phyloP scores from a whole-genome alignment of 1,139 yeast species.

The Suhomyces chickasaworum region DNA sequence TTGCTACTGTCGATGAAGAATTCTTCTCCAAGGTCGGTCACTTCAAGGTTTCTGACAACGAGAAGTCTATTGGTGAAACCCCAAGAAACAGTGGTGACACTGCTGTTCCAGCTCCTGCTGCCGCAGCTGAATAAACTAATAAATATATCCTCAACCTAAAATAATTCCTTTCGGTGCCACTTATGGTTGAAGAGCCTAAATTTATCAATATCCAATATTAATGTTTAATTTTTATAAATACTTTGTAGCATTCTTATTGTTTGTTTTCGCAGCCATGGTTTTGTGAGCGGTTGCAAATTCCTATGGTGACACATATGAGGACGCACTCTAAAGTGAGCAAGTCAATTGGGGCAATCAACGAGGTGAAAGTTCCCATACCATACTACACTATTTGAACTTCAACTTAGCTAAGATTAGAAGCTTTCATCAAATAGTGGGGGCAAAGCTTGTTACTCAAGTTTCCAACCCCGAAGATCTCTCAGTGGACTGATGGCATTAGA shows the following conservation, averaged over 20 bases:
- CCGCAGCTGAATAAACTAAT: background rate
- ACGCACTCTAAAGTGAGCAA: background rate
- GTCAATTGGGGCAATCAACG: no score
- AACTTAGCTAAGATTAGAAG: no score
- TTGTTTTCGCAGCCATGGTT: constrained; percentile 6
- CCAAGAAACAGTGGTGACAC: constrained; percentile 25
- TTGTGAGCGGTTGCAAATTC: constrained; percentile 4
- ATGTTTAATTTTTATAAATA: constrained; percentile 2
- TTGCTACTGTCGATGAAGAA: constrained; percentile 32
- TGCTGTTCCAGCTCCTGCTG: constrained; percentile 29
- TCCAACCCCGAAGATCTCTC: no score
- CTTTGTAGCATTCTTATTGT: no score
- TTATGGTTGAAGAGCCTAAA: background rate
- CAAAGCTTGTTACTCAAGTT: no score
- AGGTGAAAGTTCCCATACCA: no score
- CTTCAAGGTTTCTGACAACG: constrained; percentile 19
- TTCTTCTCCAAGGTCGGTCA: constrained; percentile 29
- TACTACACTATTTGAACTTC: no score
- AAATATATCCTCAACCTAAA: background rate
- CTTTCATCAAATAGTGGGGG: no score
- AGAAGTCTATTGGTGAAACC: constrained; percentile 27
- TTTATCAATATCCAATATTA: background rate
- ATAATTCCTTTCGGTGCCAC: background rate
- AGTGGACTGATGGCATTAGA: no score
- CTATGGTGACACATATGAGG: background rate